Evolutionary conservation across 139 green algal species (phyloP).

Genomic region (Chlamydomonas asymmetrica): DNA sequence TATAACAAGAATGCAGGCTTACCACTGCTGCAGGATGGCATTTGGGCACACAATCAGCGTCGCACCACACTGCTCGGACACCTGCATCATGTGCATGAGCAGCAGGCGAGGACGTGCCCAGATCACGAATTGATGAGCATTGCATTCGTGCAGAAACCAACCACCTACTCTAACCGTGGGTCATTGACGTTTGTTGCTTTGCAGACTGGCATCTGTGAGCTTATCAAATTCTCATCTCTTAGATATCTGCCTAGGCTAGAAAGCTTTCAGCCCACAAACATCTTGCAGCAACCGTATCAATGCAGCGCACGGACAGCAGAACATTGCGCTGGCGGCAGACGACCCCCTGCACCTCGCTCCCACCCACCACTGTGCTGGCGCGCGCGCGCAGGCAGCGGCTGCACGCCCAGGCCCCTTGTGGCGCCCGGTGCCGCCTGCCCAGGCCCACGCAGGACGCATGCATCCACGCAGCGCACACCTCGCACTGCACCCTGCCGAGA

Average conservation of each 20-base stretch:
- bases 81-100: slow-evolving; percentile 11
- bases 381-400: slow-evolving; percentile 42
- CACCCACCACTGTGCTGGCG: slow-evolving; percentile 21
- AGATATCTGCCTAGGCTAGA: too few relatives aligned
- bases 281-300: too few relatives aligned
- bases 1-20: too few relatives aligned
- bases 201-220: too few relatives aligned
- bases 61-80: slow-evolving; percentile 54
- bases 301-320: too few relatives aligned
- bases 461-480: slow-evolving; percentile 67
- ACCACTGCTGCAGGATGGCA: slow-evolving; percentile 89
- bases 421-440: slow-evolving; percentile 1
- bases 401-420: slow-evolving; percentile 44
- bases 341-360: not conserved
- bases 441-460: slow-evolving; percentile 68
- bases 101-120: not conserved
- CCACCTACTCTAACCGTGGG: too few relatives aligned
- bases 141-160: too few relatives aligned
- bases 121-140: not conserved
- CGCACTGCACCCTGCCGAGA: slow-evolving; percentile 74
- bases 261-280: too few relatives aligned
- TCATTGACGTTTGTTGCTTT: too few relatives aligned
- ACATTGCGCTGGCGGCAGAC: too few relatives aligned
- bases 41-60: slow-evolving; percentile 91
- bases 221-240: too few relatives aligned